Percentiles rank a stretch among this genome's conserved stretches.
These are phyloP conservation scores for Ceratocystis huliohia DNA, from an alignment of 2,329 filamentous ascomycete genomes.

Conservation along the genomic window DNA sequence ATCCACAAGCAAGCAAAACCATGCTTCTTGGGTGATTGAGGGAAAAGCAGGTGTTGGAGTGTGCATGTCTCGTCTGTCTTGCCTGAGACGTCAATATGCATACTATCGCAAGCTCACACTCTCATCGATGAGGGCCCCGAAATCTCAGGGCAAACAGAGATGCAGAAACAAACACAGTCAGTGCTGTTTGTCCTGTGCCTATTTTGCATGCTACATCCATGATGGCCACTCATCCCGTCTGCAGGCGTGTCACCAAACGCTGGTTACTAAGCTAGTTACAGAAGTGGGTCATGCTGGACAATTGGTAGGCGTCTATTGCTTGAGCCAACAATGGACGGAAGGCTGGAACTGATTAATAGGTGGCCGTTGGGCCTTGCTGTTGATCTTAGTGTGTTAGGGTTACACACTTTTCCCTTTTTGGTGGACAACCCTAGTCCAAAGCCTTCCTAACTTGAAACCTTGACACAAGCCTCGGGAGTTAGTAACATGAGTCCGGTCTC, in stretches of 20 bases:
- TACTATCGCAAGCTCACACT: neutral
- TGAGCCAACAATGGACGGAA: no score
- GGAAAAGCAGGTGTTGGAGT: neutral
- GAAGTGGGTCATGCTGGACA: neutral
- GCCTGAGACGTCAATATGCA: neutral
- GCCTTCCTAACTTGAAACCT: neutral
- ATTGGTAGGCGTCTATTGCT: no score
- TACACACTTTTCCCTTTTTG: neutral
- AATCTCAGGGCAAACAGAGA: neutral
- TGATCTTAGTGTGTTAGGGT: neutral
- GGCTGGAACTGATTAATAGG: neutral
- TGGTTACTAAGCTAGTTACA: neutral
- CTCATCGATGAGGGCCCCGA: neutral
- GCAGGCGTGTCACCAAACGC: neutral
- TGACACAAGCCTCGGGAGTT: neutral
- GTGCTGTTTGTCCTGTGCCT: neutral
- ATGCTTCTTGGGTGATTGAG: neutral
- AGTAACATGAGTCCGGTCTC: neutral
- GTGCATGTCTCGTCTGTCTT: neutral
- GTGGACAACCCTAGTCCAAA: neutral
- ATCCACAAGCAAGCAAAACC: no score
- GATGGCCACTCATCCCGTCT: neutral
- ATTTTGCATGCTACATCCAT: neutral
- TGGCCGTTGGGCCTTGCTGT: neutral
- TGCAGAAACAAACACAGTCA: neutral